Evolutionary conservation across 2,329 filamentous ascomycete species (phyloP), one percentile per base, ranked within the genome.

Genomic region (Kalmusia sp.): DNA sequence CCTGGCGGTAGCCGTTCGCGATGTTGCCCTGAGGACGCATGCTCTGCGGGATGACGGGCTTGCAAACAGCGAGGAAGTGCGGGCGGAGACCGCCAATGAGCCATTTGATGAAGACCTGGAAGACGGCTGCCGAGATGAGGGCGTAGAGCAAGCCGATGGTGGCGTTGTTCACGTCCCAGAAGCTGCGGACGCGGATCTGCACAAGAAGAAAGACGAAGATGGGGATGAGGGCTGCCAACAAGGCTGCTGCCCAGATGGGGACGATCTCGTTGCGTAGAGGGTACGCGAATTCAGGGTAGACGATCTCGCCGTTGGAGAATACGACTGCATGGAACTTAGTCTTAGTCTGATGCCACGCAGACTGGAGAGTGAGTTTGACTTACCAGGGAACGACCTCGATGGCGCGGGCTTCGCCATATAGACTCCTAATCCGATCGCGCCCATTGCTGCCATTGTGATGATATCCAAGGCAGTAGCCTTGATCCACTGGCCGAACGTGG

Each of bases 51-150:
- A 83, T 67, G 51, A 81, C 80, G 1, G 87, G 89, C 70, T 87
- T 82, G 80, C 88, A 91, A 48, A 89, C 87, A 19, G 79, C 80
- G 17, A 91, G 80, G 76, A 91, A 91, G 70, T 90, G 86, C 1
- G 88, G 88, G n/a, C 70, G 70, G 8, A 73, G 57, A 33, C 67
- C 88, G 12, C 89, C 89, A 57, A 92, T 90, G 35, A 91, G 82
- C 82, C 84, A 88, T 74, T 92, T 92, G 69, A 91, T 64, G 66
- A 91, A 87, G 60, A 91, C 88, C 66, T 92, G 89, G 76, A 92
- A 90, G 44, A 91, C 84, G n/a, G 87, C 86, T 3, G 87, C 87
- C 5, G 82, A 79, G 73, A 91, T 89, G 57, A 91, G 80, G 0
- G 84, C 80, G 77, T 91, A 91, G 0, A 91, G 74, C 0, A 91